phyloP scores from a whole-genome alignment of 1,284 basidiomycete species.

The Agroathelia rolfsii region DNA sequence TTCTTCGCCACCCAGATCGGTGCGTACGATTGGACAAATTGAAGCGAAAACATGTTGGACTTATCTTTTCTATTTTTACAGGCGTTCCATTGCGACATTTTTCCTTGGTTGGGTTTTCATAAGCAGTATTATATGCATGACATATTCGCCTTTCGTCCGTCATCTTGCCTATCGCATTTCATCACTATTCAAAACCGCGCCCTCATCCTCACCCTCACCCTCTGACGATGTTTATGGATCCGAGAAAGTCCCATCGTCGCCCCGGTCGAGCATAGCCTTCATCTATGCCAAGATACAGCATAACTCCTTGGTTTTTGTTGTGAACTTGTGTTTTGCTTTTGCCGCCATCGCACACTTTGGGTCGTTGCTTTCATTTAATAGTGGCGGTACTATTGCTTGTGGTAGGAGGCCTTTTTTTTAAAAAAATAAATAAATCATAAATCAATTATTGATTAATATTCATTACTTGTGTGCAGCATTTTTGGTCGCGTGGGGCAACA shows the following conservation, averaged over 20 bases:
- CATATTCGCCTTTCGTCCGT: slow-evolving; percentile 18
- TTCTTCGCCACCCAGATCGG: slow-evolving; percentile 19
- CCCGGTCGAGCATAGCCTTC: background rate
- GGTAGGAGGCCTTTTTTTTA: too few species aligned
- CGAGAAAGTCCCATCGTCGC: slow-evolving; percentile 7
- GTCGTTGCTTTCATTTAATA: slow-evolving; percentile 28
- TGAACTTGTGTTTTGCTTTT: slow-evolving; percentile 35
- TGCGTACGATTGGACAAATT: too few species aligned
- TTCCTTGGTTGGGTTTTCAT: slow-evolving; percentile 43
- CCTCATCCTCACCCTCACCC: slow-evolving; percentile 8
- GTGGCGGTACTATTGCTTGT: slow-evolving; percentile 23
- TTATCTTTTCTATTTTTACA: slow-evolving; percentile 17
- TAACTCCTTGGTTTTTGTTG: slow-evolving; percentile 26
- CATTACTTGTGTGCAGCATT: slow-evolving; percentile 27
- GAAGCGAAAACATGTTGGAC: too few species aligned
- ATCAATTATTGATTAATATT: too few species aligned
- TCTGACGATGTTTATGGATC: slow-evolving; percentile 2
- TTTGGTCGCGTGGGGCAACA: slow-evolving; percentile 36
- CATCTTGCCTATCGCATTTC: slow-evolving; percentile 13
- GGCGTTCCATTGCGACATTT: slow-evolving; percentile 34
- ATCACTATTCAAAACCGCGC: slow-evolving; percentile 10
- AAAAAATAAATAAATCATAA: too few species aligned
- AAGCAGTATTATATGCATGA: slow-evolving; percentile 28
- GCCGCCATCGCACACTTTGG: slow-evolving; percentile 33
- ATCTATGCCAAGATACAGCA: slow-evolving; percentile 6